phyloP scores from a whole-genome alignment of 83 land plant species.

The Thuja plicata region DNA sequence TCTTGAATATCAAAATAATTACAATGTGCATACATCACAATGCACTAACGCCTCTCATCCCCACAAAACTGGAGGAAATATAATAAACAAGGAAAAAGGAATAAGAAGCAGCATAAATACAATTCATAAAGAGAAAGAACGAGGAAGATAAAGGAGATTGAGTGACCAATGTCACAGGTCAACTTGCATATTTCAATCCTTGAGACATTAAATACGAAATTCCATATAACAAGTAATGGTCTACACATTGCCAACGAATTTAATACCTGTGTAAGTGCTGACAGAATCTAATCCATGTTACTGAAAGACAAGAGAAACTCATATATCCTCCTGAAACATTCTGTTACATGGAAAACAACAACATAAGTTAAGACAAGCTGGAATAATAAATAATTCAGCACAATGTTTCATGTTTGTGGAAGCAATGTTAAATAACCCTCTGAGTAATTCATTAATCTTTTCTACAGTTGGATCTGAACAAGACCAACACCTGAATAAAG shows the following conservation, averaged over 20 bases:
- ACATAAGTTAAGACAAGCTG: not conserved
- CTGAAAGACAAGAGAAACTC: not conserved
- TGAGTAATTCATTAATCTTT: not conserved
- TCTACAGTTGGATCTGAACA: not conserved
- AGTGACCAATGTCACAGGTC: not conserved
- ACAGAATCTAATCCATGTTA: not conserved
- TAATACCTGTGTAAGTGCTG: not conserved
- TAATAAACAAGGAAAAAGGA: no score
- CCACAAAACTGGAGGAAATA: not conserved
- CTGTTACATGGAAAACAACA: not conserved
- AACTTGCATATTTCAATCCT: not conserved
- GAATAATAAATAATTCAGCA: not conserved
- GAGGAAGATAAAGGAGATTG: not conserved
- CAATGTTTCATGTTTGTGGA: not conserved
- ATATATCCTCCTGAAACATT: not conserved
- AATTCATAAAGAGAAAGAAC: no score
- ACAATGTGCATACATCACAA: no score
- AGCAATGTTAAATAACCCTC: not conserved
- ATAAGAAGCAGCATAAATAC: no score
- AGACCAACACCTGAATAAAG: not conserved
- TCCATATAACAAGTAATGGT: no score
- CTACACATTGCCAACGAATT: not conserved
- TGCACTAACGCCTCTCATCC: no score
- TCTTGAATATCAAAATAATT: no score
- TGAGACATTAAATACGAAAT: not conserved